Evolutionary conservation across 2,329 filamentous ascomycete genomes (phyloP), one percentile per base, ranked within the genome.

Genomic region (Aspergillus fructus): DNA sequence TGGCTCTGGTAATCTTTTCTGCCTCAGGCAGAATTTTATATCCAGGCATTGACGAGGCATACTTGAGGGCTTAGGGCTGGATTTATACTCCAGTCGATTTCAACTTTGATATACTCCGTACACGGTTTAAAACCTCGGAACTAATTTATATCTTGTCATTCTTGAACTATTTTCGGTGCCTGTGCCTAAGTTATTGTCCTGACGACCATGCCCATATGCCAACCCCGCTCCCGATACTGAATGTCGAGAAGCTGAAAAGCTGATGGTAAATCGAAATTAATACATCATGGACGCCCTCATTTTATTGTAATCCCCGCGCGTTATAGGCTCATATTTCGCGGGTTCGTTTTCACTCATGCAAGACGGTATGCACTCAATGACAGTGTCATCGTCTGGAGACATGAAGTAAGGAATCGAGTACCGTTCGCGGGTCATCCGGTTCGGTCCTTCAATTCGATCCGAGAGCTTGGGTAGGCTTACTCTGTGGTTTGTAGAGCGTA

Each of bases 351-450:
- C 72, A 9, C 74, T 74, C 21, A 71, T 73, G 60, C 79, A 83
- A 5, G 76, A 76, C 1, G 78, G 74, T 46, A 85, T 73, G 61
- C 80, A 83, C 63, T 83, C 80, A 51, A 86, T 81, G 8, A 81
- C 68, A 3, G 76, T 72, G 43, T 79, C 73, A 3, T 77, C 72
- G 60, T 84, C 79, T 0, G 83, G 81, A 5, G 74, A 71, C 33
- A 85, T 74, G 55, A 87, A 86, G 64, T 85, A 86, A 0, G 83
- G 83, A 52, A 86, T 86, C 8, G 84, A 86, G 60, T 83, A 86
- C 13, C 84, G 72, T 19, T 78, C 75, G 33, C 73, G 71, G 3
- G 80, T 83, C 73, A 83, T 78, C 3, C 73, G 66, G 13, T 76
- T 66, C 2, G 66, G 64, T 1, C 72, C 77, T 45, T 68, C 72